These are phyloP conservation scores for Ophiorrhiza pumila DNA, from an alignment of 257 asterid species.

Conservation along the genomic window DNA sequence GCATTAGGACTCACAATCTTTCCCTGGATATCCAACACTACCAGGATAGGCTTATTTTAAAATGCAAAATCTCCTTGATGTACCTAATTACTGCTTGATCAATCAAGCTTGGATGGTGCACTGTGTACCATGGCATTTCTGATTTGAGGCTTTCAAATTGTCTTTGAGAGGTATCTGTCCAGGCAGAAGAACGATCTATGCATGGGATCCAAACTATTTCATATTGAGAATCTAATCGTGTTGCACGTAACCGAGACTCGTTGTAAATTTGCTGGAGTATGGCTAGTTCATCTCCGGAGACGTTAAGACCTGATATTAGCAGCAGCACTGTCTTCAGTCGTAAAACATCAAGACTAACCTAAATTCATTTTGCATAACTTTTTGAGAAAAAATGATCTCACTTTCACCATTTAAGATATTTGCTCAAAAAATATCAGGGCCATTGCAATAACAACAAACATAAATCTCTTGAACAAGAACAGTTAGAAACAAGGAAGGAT, in stretches of 20 bases:
- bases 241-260: not conserved
- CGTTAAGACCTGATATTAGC: constrained; percentile 10
- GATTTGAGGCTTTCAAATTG: not conserved
- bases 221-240: not conserved
- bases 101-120: constrained; percentile 3
- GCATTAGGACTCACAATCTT: constrained; percentile 14
- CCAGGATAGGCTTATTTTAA: constrained; percentile 13
- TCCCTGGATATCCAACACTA: constrained; percentile 12
- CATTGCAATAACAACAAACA: not conserved
- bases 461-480: not conserved
- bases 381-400: too few species aligned
- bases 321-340: constrained; percentile 7
- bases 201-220: constrained; percentile 10
- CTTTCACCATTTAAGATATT: too few species aligned
- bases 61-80: constrained; percentile 7
- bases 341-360: constrained; percentile 14
- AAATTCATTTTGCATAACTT: too few species aligned
- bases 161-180: not conserved
- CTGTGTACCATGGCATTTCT: constrained; percentile 14
- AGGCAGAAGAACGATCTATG: not conserved
- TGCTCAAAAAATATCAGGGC: too few species aligned
- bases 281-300: not conserved
- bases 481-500: too few species aligned
- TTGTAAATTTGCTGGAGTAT: not conserved
- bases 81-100: constrained; percentile 6